Percentiles rank a stretch among this genome's conserved stretches.
These are phyloP conservation scores for Xylaria sp. DNA, from an alignment of 2,329 filamentous ascomycete genomes.

Conservation along the genomic window DNA sequence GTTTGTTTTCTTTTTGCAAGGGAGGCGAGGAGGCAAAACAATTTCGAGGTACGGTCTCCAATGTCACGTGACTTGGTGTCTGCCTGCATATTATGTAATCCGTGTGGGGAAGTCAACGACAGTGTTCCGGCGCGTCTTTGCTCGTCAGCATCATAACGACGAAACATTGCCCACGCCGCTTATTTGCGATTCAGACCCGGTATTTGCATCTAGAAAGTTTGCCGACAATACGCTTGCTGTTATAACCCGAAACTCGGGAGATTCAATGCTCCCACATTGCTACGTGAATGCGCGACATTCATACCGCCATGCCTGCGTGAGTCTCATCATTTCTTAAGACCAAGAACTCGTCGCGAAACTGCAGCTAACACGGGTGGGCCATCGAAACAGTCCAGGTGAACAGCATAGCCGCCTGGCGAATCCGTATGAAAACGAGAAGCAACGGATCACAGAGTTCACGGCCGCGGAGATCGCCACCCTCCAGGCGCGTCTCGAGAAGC, in stretches of 20 bases:
- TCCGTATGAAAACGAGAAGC: slow-evolving; percentile 71
- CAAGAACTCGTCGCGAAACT: slow-evolving; percentile 16
- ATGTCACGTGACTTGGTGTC: slow-evolving; percentile 25
- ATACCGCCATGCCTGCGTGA: slow-evolving; percentile 29
- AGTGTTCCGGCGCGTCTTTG: not conserved
- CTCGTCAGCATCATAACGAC: not conserved
- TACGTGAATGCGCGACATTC: not conserved
- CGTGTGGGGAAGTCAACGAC: slow-evolving; percentile 4
- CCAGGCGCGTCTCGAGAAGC: slow-evolving; percentile 80
- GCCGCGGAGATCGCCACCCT: slow-evolving; percentile 86
- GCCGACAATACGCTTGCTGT: not conserved
- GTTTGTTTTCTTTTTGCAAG: too few relatives aligned
- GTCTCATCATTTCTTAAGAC: slow-evolving; percentile 6
- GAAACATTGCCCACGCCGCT: not conserved
- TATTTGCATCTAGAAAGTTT: not conserved
- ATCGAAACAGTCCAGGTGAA: slow-evolving; percentile 56
- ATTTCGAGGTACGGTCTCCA: not conserved
- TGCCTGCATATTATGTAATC: slow-evolving; percentile 20
- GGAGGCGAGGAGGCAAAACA: not conserved
- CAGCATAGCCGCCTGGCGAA: slow-evolving; percentile 64
- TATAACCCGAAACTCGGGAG: not conserved
- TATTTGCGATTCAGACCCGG: not conserved
- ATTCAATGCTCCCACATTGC: slow-evolving; percentile 6
- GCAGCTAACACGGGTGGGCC: slow-evolving; percentile 11
- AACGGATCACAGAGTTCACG: slow-evolving; percentile 72